phyloP scores from a whole-genome alignment of 306 rosid species.

The Vicia villosa region DNA sequence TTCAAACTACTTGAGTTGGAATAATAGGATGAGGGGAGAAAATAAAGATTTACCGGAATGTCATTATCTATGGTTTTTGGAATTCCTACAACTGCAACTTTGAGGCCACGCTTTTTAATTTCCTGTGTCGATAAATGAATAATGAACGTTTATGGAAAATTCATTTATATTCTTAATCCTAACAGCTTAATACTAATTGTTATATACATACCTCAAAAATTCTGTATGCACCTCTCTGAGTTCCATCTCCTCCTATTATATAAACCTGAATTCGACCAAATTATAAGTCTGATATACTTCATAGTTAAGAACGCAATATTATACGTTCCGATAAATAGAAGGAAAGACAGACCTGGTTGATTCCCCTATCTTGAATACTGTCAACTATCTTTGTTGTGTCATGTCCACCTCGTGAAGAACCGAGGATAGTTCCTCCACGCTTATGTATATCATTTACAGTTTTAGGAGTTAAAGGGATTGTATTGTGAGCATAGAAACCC shows the following conservation, averaged over 20 bases:
- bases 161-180: conserved; percentile 5
- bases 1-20: conserved; percentile 8
- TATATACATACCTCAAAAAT: conserved; percentile 75
- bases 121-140: conserved; percentile 54
- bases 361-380: conserved; percentile 92
- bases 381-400: conserved; percentile 88
- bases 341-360: conserved; percentile 70
- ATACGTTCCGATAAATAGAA: conserved; percentile 10
- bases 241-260: conserved; percentile 99
- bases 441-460: conserved; percentile 89
- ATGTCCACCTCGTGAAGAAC: conserved; percentile 95
- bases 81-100: conserved; percentile 88
- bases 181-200: neutral
- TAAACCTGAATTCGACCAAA: conserved; percentile 62
- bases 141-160: neutral
- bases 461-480: conserved; percentile 69
- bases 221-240: conserved; percentile 85
- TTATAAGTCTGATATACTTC: conserved; percentile 17
- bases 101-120: conserved; percentile 79
- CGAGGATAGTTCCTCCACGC: conserved; percentile 92
- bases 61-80: conserved; percentile 99
- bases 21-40: neutral
- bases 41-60: conserved; percentile 64
- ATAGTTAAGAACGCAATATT: neutral
- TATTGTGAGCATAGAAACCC: conserved; percentile 90